Evolutionary conservation across 2,329 filamentous ascomycete species (phyloP).

Genomic region (Dothidotthia symphoricarpi): DNA sequence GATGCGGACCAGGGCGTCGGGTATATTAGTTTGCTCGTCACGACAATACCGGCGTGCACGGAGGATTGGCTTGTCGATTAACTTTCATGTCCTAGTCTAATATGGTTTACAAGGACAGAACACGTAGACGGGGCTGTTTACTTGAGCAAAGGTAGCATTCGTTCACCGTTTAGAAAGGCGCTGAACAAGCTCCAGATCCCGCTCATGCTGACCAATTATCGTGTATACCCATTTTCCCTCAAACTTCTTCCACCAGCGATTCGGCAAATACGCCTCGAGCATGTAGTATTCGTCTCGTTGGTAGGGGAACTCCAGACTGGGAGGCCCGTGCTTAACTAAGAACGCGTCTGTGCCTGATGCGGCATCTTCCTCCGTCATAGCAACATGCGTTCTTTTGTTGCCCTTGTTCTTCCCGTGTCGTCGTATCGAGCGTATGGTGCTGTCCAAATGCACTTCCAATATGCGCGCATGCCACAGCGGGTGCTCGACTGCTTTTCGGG

Average conservation of each 20-base stretch:
- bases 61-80: too few relatives aligned
- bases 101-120: too few relatives aligned
- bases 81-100: too few relatives aligned
- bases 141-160: background rate
- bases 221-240: conserved; percentile 52
- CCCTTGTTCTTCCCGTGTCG: conserved; percentile 52
- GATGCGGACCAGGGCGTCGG: too few relatives aligned
- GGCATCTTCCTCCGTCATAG: conserved; percentile 49
- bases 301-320: conserved; percentile 54
- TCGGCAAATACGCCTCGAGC: conserved; percentile 58
- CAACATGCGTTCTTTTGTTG: conserved; percentile 48
- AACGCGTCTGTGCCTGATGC: conserved; percentile 52
- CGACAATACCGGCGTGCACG: too few relatives aligned
- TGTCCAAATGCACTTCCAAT: conserved; percentile 50
- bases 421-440: conserved; percentile 47
- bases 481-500: conserved; percentile 48
- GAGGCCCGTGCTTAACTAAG: conserved; percentile 52
- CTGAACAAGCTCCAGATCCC: conserved; percentile 40
- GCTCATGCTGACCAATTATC: conserved; percentile 38
- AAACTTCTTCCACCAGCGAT: conserved; percentile 53
- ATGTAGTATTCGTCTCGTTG: conserved; percentile 60
- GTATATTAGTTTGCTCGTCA: too few relatives aligned
- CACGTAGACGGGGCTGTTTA: too few relatives aligned
- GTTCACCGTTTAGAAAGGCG: conserved; percentile 14
- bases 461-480: conserved; percentile 54